Evolutionary conservation across 1,284 basidiomycete species (phyloP).

Genomic region (Pterulicium gracile): DNA sequence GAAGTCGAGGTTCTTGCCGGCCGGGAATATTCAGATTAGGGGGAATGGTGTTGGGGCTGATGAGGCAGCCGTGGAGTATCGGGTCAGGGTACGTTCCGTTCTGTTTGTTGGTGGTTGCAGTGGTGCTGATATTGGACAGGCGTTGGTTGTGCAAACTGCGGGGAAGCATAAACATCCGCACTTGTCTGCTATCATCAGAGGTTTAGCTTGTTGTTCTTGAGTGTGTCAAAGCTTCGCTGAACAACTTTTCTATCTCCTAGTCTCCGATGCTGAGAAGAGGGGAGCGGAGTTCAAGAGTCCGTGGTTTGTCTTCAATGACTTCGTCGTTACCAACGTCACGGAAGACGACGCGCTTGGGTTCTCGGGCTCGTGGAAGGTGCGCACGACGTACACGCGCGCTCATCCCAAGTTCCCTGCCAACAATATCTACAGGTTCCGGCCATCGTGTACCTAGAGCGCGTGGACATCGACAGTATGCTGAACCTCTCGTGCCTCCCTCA

Average conservation of each 20-base stretch:
- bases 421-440: slow-evolving; percentile 67
- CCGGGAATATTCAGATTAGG: slow-evolving; percentile 38
- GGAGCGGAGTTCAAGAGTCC: slow-evolving; percentile 32
- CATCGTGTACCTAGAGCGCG: slow-evolving; percentile 79
- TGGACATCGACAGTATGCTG: slow-evolving; percentile 47
- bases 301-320: slow-evolving; percentile 98
- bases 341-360: slow-evolving; percentile 86
- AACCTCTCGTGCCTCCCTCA: slow-evolving; percentile 61
- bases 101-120: background rate
- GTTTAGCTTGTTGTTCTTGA: slow-evolving; percentile 23
- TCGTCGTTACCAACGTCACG: slow-evolving; percentile 76
- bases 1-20: slow-evolving; percentile 39
- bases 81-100: slow-evolving; percentile 51
- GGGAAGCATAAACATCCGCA: slow-evolving; percentile 73
- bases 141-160: slow-evolving; percentile 78
- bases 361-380: slow-evolving; percentile 84
- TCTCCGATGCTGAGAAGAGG: slow-evolving; percentile 51
- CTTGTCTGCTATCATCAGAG: slow-evolving; percentile 81
- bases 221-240: background rate
- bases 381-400: slow-evolving; percentile 2
- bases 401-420: slow-evolving; percentile 5
- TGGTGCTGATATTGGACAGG: slow-evolving; percentile 26
- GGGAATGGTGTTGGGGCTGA: slow-evolving; percentile 51
- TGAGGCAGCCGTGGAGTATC: slow-evolving; percentile 48
- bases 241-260: slow-evolving; percentile 21